A percentile compares a stretch with the other conserved stretches of the same genome.
Conservation (phyloP, 768 basidiomycete genomes). For the Lepiota venenata region DNA sequence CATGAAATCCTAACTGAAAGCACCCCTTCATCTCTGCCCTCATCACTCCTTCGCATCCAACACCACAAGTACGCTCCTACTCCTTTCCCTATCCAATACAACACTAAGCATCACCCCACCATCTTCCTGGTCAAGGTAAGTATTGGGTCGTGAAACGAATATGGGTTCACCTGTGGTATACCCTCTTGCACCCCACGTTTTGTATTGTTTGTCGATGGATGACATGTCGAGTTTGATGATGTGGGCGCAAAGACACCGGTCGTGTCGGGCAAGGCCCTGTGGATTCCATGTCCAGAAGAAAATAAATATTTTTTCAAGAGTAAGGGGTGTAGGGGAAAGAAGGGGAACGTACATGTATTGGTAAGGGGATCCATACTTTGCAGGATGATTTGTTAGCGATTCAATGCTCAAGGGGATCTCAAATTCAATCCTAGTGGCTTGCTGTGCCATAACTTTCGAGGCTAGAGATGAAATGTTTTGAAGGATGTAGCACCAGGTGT, state of each 20-base stretch:
- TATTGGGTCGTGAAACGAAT: background rate
- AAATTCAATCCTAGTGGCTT: background rate
- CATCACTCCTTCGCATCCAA: too few species aligned
- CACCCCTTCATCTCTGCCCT: too few species aligned
- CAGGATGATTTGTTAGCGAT: too few species aligned
- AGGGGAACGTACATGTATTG: too few species aligned
- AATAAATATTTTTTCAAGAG: background rate
- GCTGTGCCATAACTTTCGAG: background rate
- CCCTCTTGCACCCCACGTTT: slow-evolving; percentile 3
- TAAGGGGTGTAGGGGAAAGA: too few species aligned
- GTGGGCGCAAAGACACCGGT: too few species aligned
- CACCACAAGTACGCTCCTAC: background rate
- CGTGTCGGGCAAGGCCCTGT: too few species aligned
- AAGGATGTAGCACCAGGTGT: too few species aligned
- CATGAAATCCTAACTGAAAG: slow-evolving; percentile 5
- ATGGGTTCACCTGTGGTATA: slow-evolving; percentile 8
- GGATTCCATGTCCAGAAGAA: too few species aligned
- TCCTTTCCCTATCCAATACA: background rate
- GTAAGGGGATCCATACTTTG: too few species aligned
- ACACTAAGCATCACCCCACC: slow-evolving; percentile 5
- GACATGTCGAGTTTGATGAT: slow-evolving; percentile 6
- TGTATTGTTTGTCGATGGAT: background rate
- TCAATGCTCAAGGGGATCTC: background rate
- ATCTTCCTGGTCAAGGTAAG: background rate
- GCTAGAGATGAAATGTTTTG: too few species aligned